These are phyloP conservation scores for Kurtzmaniella quercitrusa DNA, from an alignment of 1,139 yeast species.

Conservation along the genomic window DNA sequence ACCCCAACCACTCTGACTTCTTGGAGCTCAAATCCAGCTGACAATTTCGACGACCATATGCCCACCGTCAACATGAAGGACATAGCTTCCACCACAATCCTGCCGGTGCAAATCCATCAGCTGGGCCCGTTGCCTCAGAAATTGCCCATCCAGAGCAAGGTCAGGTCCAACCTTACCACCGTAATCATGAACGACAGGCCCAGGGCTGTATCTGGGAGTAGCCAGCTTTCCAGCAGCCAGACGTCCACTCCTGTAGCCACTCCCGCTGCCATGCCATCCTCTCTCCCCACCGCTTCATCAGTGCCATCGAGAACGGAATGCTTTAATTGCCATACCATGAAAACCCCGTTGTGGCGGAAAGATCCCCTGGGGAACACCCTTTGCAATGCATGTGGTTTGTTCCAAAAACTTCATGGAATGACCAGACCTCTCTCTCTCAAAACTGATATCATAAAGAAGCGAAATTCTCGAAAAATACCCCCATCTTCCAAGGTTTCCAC, in stretches of 20 bases:
- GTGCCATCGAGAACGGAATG: conserved; percentile 23
- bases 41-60: conserved; percentile 3
- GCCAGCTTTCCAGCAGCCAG: neutral
- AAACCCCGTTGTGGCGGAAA: conserved; percentile 58
- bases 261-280: neutral
- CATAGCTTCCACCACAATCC: conserved; percentile 13
- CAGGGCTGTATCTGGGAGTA: neutral
- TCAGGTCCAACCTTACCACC: neutral
- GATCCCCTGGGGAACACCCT: conserved; percentile 53
- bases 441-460: conserved; percentile 54
- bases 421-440: conserved; percentile 53
- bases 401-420: conserved; percentile 54
- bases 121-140: conserved; percentile 7
- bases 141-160: conserved; percentile 2
- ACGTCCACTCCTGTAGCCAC: neutral
- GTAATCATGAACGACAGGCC: neutral
- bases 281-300: neutral
- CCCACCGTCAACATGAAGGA: conserved; percentile 3
- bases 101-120: conserved; percentile 10
- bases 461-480: conserved; percentile 38
- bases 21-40: conserved; percentile 7
- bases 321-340: conserved; percentile 50
- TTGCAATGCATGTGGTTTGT: conserved; percentile 60
- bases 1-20: conserved; percentile 6
- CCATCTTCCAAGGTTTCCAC: conserved; percentile 5